Evolutionary conservation across 2,329 filamentous ascomycete genomes (phyloP).

Genomic region (Xylariales sp.): DNA sequence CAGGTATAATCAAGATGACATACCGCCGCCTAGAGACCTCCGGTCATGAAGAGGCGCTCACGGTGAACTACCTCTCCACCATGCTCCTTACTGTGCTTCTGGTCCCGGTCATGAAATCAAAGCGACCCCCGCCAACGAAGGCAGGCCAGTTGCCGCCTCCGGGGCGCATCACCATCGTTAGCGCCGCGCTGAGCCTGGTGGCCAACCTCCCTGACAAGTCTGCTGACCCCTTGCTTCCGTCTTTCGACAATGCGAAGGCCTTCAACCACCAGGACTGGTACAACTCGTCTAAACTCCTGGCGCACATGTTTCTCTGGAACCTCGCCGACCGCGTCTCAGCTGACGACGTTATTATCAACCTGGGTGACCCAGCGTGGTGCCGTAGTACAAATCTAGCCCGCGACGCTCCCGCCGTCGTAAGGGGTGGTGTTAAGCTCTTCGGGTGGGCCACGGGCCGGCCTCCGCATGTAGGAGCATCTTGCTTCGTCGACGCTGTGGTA

Average conservation of each 20-base stretch:
- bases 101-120: conserved; percentile 3
- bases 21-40: neutral
- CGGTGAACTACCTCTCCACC: conserved; percentile 5
- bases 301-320: conserved; percentile 82
- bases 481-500: no score
- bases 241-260: conserved; percentile 43
- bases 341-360: conserved; percentile 14
- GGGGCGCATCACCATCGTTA: conserved; percentile 13
- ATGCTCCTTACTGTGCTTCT: conserved; percentile 1
- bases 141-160: no score
- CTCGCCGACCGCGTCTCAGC: conserved; percentile 22
- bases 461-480: no score
- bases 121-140: neutral
- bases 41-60: conserved; percentile 3
- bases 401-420: conserved; percentile 1
- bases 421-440: no score
- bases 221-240: conserved; percentile 11
- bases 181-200: conserved; percentile 10
- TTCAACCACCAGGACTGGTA: conserved; percentile 30
- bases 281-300: conserved; percentile 33
- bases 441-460: no score
- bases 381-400: conserved; percentile 8
- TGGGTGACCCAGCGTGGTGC: conserved; percentile 14
- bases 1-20: conserved; percentile 6
- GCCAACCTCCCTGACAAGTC: neutral